These are phyloP conservation scores for Aspergillus heteromorphus DNA, from an alignment of 495 filamentous ascomycete species.

Conservation along the genomic window DNA sequence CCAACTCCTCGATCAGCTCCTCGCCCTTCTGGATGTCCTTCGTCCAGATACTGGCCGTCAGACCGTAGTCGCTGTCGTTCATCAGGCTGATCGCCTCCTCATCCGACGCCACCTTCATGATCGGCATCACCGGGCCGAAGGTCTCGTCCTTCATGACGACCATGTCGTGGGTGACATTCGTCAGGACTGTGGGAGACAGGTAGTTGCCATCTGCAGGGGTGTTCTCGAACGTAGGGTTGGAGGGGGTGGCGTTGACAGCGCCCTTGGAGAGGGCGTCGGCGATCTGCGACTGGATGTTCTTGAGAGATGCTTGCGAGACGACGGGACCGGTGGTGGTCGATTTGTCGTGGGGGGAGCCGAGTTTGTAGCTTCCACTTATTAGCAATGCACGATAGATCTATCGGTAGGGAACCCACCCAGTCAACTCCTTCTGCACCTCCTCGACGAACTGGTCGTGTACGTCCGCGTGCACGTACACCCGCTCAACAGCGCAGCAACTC, in stretches of 20 bases:
- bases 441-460: conserved; percentile 77
- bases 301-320: conserved; percentile 63
- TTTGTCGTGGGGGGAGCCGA: conserved; percentile 78
- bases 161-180: conserved; percentile 80
- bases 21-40: conserved; percentile 78
- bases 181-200: conserved; percentile 77
- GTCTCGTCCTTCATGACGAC: conserved; percentile 91
- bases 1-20: conserved; percentile 70
- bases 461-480: conserved; percentile 83
- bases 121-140: conserved; percentile 88
- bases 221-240: conserved; percentile 65
- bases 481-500: conserved; percentile 89
- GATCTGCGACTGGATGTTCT: conserved; percentile 75
- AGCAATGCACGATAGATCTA: background rate
- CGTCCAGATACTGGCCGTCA: conserved; percentile 98
- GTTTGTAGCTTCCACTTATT: conserved; percentile 59
- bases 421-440: conserved; percentile 72
- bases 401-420: conserved; percentile 18
- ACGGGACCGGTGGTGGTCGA: conserved; percentile 85
- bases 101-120: conserved; percentile 86
- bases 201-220: conserved; percentile 74
- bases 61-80: conserved; percentile 92
- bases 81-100: conserved; percentile 78
- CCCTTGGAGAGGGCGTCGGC: conserved; percentile 80
- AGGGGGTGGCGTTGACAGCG: conserved; percentile 75